phyloP scores from a whole-genome alignment of 225 moss, liverwort and hornwort species.

The Physcomitrium patens region DNA sequence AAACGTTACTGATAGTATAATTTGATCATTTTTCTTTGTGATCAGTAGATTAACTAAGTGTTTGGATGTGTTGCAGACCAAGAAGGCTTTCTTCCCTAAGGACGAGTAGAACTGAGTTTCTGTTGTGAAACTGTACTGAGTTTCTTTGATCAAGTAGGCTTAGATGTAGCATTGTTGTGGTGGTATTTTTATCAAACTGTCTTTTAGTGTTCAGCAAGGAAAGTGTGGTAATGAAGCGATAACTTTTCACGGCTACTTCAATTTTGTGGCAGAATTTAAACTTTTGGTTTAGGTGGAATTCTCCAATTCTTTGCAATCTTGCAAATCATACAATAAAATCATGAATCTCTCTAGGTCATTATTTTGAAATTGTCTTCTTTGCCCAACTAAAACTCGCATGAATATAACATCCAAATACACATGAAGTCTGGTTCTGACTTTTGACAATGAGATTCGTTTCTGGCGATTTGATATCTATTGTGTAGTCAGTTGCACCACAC shows the following conservation, averaged over 20 bases:
- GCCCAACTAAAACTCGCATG: neutral
- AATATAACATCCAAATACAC: neutral
- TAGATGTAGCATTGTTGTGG: conserved; percentile 3
- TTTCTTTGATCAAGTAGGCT: conserved; percentile 18
- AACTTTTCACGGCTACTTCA: conserved; percentile 41
- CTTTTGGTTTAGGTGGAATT: conserved; percentile 14
- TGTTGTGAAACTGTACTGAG: neutral
- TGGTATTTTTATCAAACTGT: conserved; percentile 26
- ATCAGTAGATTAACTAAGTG: conserved; percentile 7
- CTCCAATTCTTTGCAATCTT: conserved; percentile 24
- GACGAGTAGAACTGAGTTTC: conserved; percentile 28
- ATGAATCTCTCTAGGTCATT: conserved; percentile 1
- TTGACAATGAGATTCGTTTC: neutral
- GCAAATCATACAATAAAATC: neutral
- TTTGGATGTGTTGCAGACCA: conserved; percentile 52
- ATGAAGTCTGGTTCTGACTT: neutral
- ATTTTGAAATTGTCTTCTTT: neutral
- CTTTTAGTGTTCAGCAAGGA: conserved; percentile 15
- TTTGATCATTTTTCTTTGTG: neutral
- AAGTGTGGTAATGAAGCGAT: conserved; percentile 32
- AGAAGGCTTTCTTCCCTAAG: conserved; percentile 71
- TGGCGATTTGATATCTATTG: too few species aligned
- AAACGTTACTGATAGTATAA: neutral
- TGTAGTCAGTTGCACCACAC: too few species aligned
- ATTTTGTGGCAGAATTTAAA: conserved; percentile 40